Base-by-base conservation (phyloP, 768 basidiomycete genomes). In the Mycena polygramma region DNA sequence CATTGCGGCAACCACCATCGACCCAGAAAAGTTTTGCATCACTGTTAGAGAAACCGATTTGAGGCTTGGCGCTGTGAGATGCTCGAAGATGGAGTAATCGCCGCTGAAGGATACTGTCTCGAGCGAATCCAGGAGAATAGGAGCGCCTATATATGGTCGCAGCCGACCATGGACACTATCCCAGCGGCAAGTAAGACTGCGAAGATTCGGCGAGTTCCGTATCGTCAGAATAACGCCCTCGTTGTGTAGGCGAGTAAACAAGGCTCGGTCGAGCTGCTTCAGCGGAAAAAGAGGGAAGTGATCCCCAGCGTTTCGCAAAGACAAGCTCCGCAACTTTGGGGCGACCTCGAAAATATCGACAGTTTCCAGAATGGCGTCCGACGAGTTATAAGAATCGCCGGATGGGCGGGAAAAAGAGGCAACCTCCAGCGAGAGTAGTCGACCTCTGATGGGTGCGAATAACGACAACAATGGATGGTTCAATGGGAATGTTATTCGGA, bases 341-440 rank as follows among this genome's bases (percentile, higher is more conserved):
- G 53, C 53, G 14, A 54, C 19, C 35, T 54, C 53, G 35, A 54
- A 54, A 54, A 19, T 35, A 36, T 36, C 53, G 53, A 54, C 36
- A 20, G 13, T 43, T 43, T 54, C 53, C 7, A 7, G 19, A 30
- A 6, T 30, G 30, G 30, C 30, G 30, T 30, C 30, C 35, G 20
- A 35, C 7, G 53, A 54, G 17, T 4, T 7, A 17, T 54, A 13
- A 11, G 53, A 20, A 19, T 15, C 19, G 30, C 17, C 26, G 15
- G 24, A 19, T 54, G 49, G 7, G 17, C 8, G 36, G 30, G 53
- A 30, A 54, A 54, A 54, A 20, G 53, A 54, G 30, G 53, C 53
- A 24, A 54, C 19, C 20, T 54, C 53, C 4, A 54, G 53, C 1
- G 53, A 54, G 7, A 35, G 15, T 2, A 54, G 20, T 17, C 53